These are phyloP conservation scores for Nemania abortiva DNA, from an alignment of 2,329 filamentous ascomycete species.

Conservation along the genomic window DNA sequence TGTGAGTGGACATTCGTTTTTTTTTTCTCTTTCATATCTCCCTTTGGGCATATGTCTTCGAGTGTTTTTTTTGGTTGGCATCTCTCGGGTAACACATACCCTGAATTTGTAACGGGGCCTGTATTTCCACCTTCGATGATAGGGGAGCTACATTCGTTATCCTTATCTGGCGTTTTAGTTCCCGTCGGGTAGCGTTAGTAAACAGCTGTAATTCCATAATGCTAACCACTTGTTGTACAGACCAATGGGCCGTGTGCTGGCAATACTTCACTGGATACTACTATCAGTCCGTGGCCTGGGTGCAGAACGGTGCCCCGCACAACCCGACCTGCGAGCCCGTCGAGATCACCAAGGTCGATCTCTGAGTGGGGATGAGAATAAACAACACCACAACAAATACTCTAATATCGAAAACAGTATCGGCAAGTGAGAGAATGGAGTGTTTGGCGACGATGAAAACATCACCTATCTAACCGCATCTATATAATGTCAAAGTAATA, in stretches of 20 bases:
- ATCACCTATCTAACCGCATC: not conserved
- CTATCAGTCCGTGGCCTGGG: conserved; percentile 53
- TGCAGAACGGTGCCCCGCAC: conserved; percentile 46
- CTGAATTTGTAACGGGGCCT: not conserved
- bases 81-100: not conserved
- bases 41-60: not conserved
- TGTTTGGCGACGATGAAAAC: not conserved
- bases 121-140: not conserved
- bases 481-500: conserved; percentile 20
- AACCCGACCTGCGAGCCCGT: conserved; percentile 54
- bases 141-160: conserved; percentile 1
- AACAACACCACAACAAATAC: not conserved
- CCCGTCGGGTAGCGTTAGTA: not conserved
- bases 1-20: conserved; percentile 35
- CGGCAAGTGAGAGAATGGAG: conserved; percentile 10
- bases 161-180: not conserved
- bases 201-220: not conserved
- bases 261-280: conserved; percentile 51
- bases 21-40: not conserved
- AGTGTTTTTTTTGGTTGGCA: not conserved
- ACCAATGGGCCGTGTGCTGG: conserved; percentile 54
- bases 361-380: conserved; percentile 13
- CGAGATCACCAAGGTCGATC: conserved; percentile 46
- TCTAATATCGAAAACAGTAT: conserved; percentile 27
- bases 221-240: conserved; percentile 24